Percentiles rank a stretch among this genome's conserved stretches.
These are phyloP conservation scores for Agaricus subrufescens DNA, from an alignment of 768 basidiomycete genomes.

Conservation along the genomic window DNA sequence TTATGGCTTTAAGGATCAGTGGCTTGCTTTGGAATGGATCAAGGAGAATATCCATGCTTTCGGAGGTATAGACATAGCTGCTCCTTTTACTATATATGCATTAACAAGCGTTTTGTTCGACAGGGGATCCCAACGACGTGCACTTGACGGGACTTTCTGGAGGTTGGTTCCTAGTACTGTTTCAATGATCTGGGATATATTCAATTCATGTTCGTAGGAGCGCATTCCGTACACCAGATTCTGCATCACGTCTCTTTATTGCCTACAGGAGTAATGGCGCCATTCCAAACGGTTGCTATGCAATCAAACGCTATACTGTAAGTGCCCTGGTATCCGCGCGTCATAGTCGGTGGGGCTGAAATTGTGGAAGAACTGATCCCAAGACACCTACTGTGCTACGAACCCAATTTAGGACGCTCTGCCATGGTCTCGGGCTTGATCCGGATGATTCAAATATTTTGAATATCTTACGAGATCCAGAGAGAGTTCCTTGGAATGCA, in stretches of 20 bases:
- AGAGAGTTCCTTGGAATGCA: slow-evolving; percentile 38
- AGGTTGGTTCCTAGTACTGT: too few species aligned
- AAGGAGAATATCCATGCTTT: slow-evolving; percentile 61
- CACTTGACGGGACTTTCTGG: slow-evolving; percentile 66
- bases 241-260: slow-evolving; percentile 66
- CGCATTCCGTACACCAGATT: slow-evolving; percentile 71
- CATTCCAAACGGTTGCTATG: slow-evolving; percentile 63
- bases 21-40: slow-evolving; percentile 73
- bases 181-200: slow-evolving; percentile 41
- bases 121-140: slow-evolving; percentile 58
- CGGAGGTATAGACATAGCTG: slow-evolving; percentile 42
- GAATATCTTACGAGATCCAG: slow-evolving; percentile 43
- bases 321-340: slow-evolving; percentile 17
- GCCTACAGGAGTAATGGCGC: slow-evolving; percentile 49
- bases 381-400: slow-evolving; percentile 55
- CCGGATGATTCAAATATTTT: slow-evolving; percentile 46
- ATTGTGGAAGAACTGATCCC: slow-evolving; percentile 52
- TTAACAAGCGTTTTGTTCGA: not conserved
- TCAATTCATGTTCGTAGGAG: slow-evolving; percentile 34
- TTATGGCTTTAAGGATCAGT: slow-evolving; percentile 83
- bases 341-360: not conserved
- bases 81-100: too few species aligned
- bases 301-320: slow-evolving; percentile 77
- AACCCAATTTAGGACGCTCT: slow-evolving; percentile 62
- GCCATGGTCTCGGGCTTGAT: slow-evolving; percentile 49